Conservation (phyloP, 306 rosid genomes). For the Cicer yamashitae region DNA sequence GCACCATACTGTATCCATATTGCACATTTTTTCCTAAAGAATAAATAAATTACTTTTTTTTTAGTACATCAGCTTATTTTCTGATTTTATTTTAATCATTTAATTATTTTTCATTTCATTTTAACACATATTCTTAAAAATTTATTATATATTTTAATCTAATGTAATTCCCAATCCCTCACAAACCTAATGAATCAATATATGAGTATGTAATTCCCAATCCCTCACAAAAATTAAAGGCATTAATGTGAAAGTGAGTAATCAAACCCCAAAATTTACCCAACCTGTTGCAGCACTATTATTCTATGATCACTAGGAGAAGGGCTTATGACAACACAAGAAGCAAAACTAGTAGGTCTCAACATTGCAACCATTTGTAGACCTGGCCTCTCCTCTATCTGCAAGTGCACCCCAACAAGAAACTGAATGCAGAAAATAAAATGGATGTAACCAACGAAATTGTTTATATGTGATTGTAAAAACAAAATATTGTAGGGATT, state of each 20-base stretch:
- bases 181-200: constrained; percentile 67
- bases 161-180: constrained; percentile 60
- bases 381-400: constrained; percentile 68
- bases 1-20: not conserved
- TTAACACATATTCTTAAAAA: no score
- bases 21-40: not conserved
- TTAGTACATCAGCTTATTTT: no score
- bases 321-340: constrained; percentile 72
- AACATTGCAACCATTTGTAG: constrained; percentile 63
- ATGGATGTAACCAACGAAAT: no score
- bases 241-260: not conserved
- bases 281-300: constrained; percentile 73
- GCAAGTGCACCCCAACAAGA: constrained; percentile 76
- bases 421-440: no score
- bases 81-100: no score
- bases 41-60: no score
- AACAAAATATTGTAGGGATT: no score
- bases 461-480: no score
- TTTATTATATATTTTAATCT: no score
- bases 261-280: constrained; percentile 28
- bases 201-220: constrained; percentile 52
- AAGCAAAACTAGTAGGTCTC: constrained; percentile 66
- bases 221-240: constrained; percentile 3
- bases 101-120: no score
- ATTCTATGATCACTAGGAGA: constrained; percentile 53